These are phyloP conservation scores for Malus hybrid DNA, from an alignment of 331 rosid genomes.

Conservation along the genomic window DNA sequence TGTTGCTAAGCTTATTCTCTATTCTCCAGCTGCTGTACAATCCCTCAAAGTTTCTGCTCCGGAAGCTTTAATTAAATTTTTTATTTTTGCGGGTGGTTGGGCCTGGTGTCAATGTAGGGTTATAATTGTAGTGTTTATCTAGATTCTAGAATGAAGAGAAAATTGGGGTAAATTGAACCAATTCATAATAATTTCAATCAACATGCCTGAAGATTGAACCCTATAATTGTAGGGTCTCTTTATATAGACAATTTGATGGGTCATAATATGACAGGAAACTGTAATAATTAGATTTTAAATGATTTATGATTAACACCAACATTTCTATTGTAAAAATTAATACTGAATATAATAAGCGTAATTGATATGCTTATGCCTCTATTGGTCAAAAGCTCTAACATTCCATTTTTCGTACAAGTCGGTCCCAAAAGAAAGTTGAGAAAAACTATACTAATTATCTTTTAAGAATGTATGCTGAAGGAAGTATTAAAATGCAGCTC, in stretches of 20 bases:
- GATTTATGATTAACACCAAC: not conserved
- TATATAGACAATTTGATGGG: not conserved
- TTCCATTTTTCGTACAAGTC: too few species aligned
- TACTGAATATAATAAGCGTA: not conserved
- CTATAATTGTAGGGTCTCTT: not conserved
- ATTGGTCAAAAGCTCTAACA: too few species aligned
- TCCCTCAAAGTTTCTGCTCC: too few species aligned
- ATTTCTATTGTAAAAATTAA: not conserved
- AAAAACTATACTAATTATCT: not conserved
- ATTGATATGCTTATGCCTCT: not conserved
- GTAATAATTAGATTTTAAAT: not conserved
- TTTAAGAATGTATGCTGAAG: not conserved
- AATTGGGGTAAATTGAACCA: too few species aligned
- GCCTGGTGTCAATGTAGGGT: too few species aligned
- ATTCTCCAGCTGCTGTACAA: too few species aligned
- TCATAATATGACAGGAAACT: not conserved
- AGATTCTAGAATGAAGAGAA: too few species aligned
- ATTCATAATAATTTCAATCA: too few species aligned
- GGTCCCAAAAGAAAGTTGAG: not conserved
- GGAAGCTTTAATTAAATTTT: too few species aligned
- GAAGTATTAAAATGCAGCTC: constrained; percentile 48
- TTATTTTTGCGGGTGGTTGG: not conserved
- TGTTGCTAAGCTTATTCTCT: not conserved
- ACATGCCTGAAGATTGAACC: too few species aligned
- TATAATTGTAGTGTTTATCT: too few species aligned